phyloP scores from a whole-genome alignment of 225 moss, liverwort and hornwort species.

The Bryum argenteum region DNA sequence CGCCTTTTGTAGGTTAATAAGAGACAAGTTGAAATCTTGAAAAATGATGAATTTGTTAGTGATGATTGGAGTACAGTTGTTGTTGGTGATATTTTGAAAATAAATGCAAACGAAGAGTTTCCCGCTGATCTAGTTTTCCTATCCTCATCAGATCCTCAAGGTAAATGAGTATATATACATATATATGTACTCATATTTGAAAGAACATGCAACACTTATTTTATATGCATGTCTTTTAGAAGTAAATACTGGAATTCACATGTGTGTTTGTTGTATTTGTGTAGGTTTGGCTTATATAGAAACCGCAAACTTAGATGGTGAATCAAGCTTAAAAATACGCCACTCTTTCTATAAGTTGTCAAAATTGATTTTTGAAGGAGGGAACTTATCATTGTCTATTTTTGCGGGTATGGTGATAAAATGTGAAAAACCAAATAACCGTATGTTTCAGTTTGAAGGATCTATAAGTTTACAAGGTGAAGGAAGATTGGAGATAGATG shows the following conservation, averaged over 20 bases:
- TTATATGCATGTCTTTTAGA: no score
- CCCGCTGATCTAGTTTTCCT: slow-evolving; percentile 88
- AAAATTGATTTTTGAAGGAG: slow-evolving; percentile 56
- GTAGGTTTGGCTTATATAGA: slow-evolving; percentile 84
- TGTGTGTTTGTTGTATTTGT: background rate
- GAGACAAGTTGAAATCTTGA: slow-evolving; percentile 73
- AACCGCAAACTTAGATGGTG: slow-evolving; percentile 92
- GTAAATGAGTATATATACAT: slow-evolving; percentile 10
- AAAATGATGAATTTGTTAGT: slow-evolving; percentile 58
- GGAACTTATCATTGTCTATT: slow-evolving; percentile 64
- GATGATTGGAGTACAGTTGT: slow-evolving; percentile 70
- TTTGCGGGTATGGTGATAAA: slow-evolving; percentile 81
- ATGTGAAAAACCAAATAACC: slow-evolving; percentile 85
- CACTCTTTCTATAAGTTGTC: slow-evolving; percentile 83
- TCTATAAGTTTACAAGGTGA: slow-evolving; percentile 87
- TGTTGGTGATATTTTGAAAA: slow-evolving; percentile 84
- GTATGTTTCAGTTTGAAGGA: slow-evolving; percentile 86
- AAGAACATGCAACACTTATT: no score
- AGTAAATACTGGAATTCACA: no score
- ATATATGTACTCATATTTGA: no score
- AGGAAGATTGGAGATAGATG: slow-evolving; percentile 72
- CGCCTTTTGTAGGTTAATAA: slow-evolving; percentile 60
- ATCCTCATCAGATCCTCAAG: slow-evolving; percentile 82
- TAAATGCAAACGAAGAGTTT: slow-evolving; percentile 74
- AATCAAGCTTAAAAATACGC: slow-evolving; percentile 76